Evolutionary conservation across 2,329 filamentous ascomycete species (phyloP), one percentile per base, ranked within the genome.

Genomic region (Xylariales sp.): DNA sequence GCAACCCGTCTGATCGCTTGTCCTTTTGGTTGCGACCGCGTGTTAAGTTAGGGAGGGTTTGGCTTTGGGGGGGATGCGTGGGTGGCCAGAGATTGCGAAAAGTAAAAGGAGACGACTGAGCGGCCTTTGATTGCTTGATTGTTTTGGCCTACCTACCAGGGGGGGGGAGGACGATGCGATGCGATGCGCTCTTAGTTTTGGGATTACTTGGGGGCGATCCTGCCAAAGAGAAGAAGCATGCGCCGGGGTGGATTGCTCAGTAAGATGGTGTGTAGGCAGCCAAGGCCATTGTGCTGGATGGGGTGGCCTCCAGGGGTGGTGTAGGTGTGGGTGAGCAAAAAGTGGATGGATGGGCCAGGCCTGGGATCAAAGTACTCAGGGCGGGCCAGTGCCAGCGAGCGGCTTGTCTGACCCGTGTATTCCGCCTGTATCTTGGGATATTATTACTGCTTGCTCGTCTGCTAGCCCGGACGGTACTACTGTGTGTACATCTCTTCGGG

Each of bases 111-210:
- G 28, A 15, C 35, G 27, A 6, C 16, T 21, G 34, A 25, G 29
- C 30, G 31, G 35, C 40, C 17, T 23, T 37, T 42, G 40, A 42
- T 38, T 38, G 35, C 40, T 38, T 30, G 40, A 29, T 42, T 42
- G 40, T 42, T 42, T 38, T 38, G 29, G 34, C 28, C 35, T 23
- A 19, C 30, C 34, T 29, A 20, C 13, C 21, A 21, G 23, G 23
- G 16, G 13, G 25, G 6, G 24, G 34, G 25, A 42, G 35, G 41
- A 46, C 44, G 45, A 42, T 37, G 37, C 23, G 33, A 41, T 40
- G 35, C 40, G 36, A 21, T 33, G n/a, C n/a, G 23, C 16, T 28
- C 17, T 38, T 38, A 28, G 35, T n/a, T 31, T 38, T 37, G 34
- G 34, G 28, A 16, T 10, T 6, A 29, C 15, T 25, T 27, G 34